Conservation (phyloP, 495 filamentous ascomycete species). For the Penicillium coprophilum region DNA sequence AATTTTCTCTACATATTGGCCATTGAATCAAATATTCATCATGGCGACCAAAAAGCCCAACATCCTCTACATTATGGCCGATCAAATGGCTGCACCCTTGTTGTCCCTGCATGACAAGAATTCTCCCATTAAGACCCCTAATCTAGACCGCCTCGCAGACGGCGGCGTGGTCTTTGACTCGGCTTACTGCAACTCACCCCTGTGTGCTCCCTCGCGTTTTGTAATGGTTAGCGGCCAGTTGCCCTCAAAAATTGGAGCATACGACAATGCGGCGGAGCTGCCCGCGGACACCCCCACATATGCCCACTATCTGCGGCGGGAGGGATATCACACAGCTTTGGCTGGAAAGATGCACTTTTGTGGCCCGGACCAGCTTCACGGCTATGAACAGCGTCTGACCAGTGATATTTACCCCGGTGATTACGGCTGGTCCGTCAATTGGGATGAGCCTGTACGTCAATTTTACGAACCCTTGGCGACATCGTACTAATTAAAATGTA, state of each 20-base stretch:
- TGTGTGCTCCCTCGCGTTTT: constrained; percentile 86
- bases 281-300: constrained; percentile 77
- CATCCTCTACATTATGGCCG: constrained; percentile 87
- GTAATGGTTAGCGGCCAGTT: constrained; percentile 86
- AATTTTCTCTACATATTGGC: constrained; percentile 3
- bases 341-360: constrained; percentile 97
- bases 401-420: constrained; percentile 90
- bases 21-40: constrained; percentile 46
- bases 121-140: constrained; percentile 81
- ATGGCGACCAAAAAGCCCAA: constrained; percentile 60
- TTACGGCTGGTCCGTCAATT: constrained; percentile 86
- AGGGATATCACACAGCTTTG: constrained; percentile 84
- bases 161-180: constrained; percentile 81
- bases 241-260: constrained; percentile 81
- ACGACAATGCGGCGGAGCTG: constrained; percentile 80
- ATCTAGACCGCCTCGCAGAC: constrained; percentile 76
- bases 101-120: constrained; percentile 79
- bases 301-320: constrained; percentile 80
- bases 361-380: constrained; percentile 82
- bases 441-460: constrained; percentile 68
- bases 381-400: constrained; percentile 85
- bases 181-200: constrained; percentile 85
- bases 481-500: constrained; percentile 13
- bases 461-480: constrained; percentile 3
- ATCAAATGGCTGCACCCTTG: constrained; percentile 83